Evolutionary conservation across 768 basidiomycete species (phyloP).

Genomic region (Terana coerulea): DNA sequence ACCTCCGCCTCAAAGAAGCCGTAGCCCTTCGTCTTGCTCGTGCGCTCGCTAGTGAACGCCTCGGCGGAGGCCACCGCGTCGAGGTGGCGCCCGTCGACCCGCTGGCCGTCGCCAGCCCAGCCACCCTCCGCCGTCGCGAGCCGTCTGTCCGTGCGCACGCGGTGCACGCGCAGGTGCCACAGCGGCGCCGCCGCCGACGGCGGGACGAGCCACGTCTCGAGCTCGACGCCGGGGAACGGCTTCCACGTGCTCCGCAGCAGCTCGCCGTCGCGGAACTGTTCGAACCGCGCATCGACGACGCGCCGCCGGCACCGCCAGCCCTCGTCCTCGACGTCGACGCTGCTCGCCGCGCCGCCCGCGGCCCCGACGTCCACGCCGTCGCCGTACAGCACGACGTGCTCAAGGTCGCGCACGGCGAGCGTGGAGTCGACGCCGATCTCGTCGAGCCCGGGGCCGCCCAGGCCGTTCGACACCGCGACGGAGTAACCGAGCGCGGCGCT

Average conservation of each 20-base stretch:
- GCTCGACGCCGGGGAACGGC: constrained; percentile 67
- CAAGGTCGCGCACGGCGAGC: constrained; percentile 57
- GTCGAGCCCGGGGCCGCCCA: constrained; percentile 40
- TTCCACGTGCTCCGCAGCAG: constrained; percentile 71
- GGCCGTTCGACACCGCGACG: constrained; percentile 57
- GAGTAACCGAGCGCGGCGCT: constrained; percentile 77
- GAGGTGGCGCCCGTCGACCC: constrained; percentile 54
- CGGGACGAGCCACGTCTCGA: constrained; percentile 75
- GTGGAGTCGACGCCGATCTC: constrained; percentile 70
- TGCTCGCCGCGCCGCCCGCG: constrained; percentile 66
- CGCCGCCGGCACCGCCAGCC: constrained; percentile 67
- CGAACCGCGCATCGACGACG: constrained; percentile 57
- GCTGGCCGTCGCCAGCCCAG: constrained; percentile 69
- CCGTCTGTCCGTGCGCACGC: constrained; percentile 47
- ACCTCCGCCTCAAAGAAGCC: constrained; percentile 47
- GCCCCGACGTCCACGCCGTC: constrained; percentile 59
- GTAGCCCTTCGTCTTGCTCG: constrained; percentile 20
- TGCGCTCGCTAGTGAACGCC: constrained; percentile 21
- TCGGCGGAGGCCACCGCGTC: constrained; percentile 31
- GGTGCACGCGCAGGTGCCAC: constrained; percentile 71
- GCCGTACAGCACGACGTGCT: constrained; percentile 33
- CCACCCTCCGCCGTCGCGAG: constrained; percentile 65
- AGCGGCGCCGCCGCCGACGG: constrained; percentile 51
- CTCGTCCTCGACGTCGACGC: constrained; percentile 61
- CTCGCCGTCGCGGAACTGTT: constrained; percentile 39